Base-by-base conservation (phyloP, 768 basidiomycete species). In the Hericium erinaceus region DNA sequence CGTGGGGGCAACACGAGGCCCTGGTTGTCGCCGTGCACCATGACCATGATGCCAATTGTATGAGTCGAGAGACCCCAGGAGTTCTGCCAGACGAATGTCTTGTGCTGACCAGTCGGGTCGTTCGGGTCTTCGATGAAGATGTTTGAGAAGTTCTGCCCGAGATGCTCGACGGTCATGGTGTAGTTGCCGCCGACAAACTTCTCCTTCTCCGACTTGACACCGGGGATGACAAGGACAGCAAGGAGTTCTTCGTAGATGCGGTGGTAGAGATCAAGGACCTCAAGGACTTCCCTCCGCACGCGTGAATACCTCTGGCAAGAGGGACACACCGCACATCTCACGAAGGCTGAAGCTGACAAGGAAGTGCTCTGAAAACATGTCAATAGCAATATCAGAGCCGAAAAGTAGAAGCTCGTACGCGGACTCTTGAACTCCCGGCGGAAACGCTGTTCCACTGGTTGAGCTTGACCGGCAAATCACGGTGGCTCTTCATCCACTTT, bases 381-480 rank as follows among this genome's bases (percentile, higher is more conserved):
- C 22, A 26, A 26, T 28, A 57, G 40, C 24, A 4, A 37, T 20
- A n/a, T 39, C 39, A 55, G 7, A 16, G 18, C 57, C 57, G 26
- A 26, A 4, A 11, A 40, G 26, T 26, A 26, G 26, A 52, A 12
- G n/a, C n/a, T n/a, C 85, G 69, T 60, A 90, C 89, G 95, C 58
- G 97, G 95, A 71, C 95, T 95, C 75, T 99, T 99, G 80, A 98
- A 99, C 72, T 99, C 95, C 97, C 95, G 98, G 57, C 95, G 87
- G 33, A 99, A 64, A 99, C 94, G 63, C 86, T 93, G 75, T 99
- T 99, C 95, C n/a, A n/a, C n/a, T n/a, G n/a, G n/a, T n/a, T n/a
- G n/a, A n/a, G n/a, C n/a, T 95, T 97, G 65, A 99, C 75, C 2
- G 95, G 95, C 51, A 99, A 84, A 69, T 99, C 95, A 58, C n/a